Conservation (phyloP, 177 flowering plant species). For the Vitis hybrid region DNA sequence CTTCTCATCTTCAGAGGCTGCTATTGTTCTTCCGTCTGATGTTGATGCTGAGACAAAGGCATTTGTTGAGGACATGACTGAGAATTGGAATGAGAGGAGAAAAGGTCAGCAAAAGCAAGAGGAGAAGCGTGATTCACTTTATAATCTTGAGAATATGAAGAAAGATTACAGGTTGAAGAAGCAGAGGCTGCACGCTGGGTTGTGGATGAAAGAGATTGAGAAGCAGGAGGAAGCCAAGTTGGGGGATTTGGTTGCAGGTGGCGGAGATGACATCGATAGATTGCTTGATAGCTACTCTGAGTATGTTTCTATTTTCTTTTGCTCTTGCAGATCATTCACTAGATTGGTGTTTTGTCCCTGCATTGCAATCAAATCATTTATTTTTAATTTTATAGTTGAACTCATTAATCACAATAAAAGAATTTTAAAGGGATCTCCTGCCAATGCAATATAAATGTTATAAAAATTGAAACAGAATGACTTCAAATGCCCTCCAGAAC, state of each 20-base stretch:
- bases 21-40: conserved; percentile 31
- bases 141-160: conserved; percentile 72
- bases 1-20: conserved; percentile 32
- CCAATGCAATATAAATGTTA: no score
- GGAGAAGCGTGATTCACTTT: conserved; percentile 32
- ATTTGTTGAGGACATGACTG: conserved; percentile 90
- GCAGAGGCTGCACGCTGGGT: conserved; percentile 84
- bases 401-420: no score
- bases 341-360: no score
- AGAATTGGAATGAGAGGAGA: conserved; percentile 80
- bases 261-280: conserved; percentile 71
- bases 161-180: conserved; percentile 88
- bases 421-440: no score
- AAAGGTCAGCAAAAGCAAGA: conserved; percentile 20
- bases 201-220: conserved; percentile 96
- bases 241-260: conserved; percentile 35
- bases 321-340: background rate
- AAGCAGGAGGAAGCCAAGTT: conserved; percentile 79
- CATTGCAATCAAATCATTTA: no score
- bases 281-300: conserved; percentile 88
- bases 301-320: conserved; percentile 37
- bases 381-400: no score
- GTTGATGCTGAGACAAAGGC: conserved; percentile 83
- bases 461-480: no score
- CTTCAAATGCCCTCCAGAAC: no score